Conservation (phyloP, 495 filamentous ascomycete genomes). For the Trichocladium uniseriatum region DNA sequence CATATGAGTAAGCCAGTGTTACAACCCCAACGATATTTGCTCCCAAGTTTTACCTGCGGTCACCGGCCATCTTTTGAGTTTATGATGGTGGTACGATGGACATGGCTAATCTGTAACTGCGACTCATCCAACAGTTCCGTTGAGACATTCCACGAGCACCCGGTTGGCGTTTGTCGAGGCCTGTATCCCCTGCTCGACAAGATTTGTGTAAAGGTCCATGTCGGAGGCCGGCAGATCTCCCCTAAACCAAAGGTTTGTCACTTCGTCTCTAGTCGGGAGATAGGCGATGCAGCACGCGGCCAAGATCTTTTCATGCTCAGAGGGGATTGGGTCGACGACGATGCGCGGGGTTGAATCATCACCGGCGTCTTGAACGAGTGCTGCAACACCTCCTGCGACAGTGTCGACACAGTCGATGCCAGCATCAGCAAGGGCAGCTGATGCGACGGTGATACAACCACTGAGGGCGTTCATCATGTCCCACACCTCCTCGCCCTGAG, state of each 20-base stretch:
- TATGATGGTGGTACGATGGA: too few species aligned
- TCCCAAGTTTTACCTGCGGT: too few species aligned
- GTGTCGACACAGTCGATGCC: constrained; percentile 93
- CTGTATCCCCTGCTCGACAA: constrained; percentile 36
- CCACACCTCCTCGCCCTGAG: constrained; percentile 56
- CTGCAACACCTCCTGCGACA: constrained; percentile 81
- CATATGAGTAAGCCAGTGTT: background rate
- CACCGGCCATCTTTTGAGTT: too few species aligned
- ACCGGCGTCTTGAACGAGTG: constrained; percentile 47
- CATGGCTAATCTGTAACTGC: background rate
- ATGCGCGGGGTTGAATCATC: constrained; percentile 37
- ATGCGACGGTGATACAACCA: constrained; percentile 87
- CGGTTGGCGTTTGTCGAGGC: constrained; percentile 35
- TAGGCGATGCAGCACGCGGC: constrained; percentile 89
- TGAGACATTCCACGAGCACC: constrained; percentile 33
- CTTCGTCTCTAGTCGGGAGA: constrained; percentile 75
- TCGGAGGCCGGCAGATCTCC: constrained; percentile 45
- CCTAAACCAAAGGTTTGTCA: constrained; percentile 91
- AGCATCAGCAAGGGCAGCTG: constrained; percentile 90
- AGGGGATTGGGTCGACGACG: constrained; percentile 75
- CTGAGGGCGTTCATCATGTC: constrained; percentile 75
- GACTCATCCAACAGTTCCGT: constrained; percentile 26
- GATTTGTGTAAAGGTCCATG: constrained; percentile 29
- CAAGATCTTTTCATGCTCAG: constrained; percentile 65
- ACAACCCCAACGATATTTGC: too few species aligned